A percentile compares a stretch with the other conserved stretches of the same genome.
phyloP scores from a whole-genome alignment of 306 rosid species.

The Herpetospermum pedunculosum region DNA sequence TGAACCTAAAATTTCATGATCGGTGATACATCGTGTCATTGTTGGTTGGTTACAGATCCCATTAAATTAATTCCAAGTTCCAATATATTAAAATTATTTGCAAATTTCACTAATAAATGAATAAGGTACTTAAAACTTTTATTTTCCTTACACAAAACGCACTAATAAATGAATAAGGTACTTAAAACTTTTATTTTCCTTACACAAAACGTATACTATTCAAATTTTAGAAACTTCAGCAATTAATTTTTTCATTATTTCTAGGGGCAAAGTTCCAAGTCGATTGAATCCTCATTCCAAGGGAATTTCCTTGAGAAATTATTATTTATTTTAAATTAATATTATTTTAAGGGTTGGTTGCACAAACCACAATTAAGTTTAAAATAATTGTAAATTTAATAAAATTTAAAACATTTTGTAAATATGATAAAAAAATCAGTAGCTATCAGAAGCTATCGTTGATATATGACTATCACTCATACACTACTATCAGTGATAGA shows the following conservation, averaged over 20 bases:
- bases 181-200: neutral
- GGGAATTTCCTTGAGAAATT: neutral
- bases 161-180: neutral
- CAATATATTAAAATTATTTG: too few species aligned
- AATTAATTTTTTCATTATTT: neutral
- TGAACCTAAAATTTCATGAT: too few species aligned
- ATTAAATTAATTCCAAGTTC: neutral
- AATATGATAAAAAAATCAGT: too few species aligned
- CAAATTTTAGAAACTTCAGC: neutral
- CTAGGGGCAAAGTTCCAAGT: neutral
- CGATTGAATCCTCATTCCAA: neutral
- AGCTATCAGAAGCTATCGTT: too few species aligned
- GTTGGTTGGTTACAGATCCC: neutral
- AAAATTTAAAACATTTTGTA: too few species aligned
- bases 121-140: neutral
- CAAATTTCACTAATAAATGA: neutral
- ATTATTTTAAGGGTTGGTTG: too few species aligned
- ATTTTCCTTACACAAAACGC: neutral
- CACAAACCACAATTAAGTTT: too few species aligned
- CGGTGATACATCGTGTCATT: too few species aligned
- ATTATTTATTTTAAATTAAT: too few species aligned
- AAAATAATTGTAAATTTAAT: too few species aligned
- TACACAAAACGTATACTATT: neutral
- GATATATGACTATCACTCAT: too few species aligned
- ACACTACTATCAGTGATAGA: too few species aligned